These are phyloP conservation scores for Rhizophagus sp. DNA, from an alignment of 192 early-diverging fungal genomes.

Conservation along the genomic window DNA sequence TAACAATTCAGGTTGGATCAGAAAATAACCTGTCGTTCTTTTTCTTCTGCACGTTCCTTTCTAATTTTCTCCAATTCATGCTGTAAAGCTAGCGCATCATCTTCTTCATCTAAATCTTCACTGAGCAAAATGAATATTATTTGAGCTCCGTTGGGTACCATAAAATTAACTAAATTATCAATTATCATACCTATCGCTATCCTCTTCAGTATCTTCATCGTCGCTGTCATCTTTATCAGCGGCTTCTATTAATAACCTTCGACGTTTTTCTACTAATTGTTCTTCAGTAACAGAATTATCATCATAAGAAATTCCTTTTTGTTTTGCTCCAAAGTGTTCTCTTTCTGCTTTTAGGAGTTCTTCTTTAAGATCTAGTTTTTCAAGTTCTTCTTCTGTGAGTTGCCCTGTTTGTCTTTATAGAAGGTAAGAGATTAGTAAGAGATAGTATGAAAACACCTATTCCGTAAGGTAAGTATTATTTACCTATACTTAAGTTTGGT, in stretches of 20 bases:
- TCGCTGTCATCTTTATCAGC: constrained; percentile 64
- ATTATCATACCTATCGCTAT: constrained; percentile 36
- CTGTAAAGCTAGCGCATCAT: constrained; percentile 85
- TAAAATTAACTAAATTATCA: neutral
- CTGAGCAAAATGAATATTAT: constrained; percentile 26
- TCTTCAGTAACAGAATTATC: constrained; percentile 1
- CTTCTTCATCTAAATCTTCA: constrained; percentile 78
- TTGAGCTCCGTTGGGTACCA: neutral
- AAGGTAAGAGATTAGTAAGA: neutral
- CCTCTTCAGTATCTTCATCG: constrained; percentile 52
- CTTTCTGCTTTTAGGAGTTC: constrained; percentile 69
- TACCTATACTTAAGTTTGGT: constrained; percentile 77
- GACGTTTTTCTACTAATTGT: constrained; percentile 36
- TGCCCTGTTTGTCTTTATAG: constrained; percentile 63
- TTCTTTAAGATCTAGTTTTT: constrained; percentile 59
- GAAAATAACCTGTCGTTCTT: constrained; percentile 63
- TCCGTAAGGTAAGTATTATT: neutral
- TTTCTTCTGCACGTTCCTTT: constrained; percentile 88
- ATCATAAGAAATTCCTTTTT: neutral
- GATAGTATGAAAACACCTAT: neutral
- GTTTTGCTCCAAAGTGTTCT: constrained; percentile 53
- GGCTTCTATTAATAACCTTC: constrained; percentile 46
- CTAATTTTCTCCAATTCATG: constrained; percentile 91
- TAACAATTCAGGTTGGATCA: neutral
- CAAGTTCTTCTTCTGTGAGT: constrained; percentile 58